These are phyloP conservation scores for Houttuynia cordata DNA, from an alignment of 164 flowering plant species.

Conservation along the genomic window DNA sequence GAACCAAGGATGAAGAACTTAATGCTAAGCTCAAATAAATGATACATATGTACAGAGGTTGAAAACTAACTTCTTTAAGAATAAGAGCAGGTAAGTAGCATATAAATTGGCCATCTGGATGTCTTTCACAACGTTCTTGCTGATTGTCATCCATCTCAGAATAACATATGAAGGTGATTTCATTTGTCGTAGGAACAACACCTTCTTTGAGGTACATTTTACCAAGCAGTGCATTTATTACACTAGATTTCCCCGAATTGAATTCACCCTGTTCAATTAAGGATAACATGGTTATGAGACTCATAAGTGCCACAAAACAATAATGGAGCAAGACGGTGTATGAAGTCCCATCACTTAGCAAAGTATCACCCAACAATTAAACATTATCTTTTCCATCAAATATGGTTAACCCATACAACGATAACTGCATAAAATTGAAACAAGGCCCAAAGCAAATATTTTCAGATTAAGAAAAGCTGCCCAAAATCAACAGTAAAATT, in stretches of 20 bases:
- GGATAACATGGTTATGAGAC: background rate
- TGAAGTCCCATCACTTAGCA: background rate
- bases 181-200: slow-evolving; percentile 96
- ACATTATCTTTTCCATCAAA: too few relatives aligned
- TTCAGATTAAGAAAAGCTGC: too few relatives aligned
- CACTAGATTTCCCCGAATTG: slow-evolving; percentile 90
- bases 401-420: too few relatives aligned
- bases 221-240: slow-evolving; percentile 94
- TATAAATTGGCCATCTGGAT: slow-evolving; percentile 84
- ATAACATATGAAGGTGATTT: slow-evolving; percentile 78
- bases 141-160: slow-evolving; percentile 42
- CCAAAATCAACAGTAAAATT: too few relatives aligned
- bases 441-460: too few relatives aligned
- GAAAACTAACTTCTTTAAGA: slow-evolving; percentile 59
- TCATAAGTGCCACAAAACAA: background rate
- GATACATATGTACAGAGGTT: background rate
- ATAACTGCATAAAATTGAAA: too few relatives aligned
- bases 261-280: slow-evolving; percentile 66
- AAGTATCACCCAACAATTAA: background rate
- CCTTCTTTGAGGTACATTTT: slow-evolving; percentile 77
- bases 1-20: background rate
- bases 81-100: slow-evolving; percentile 83
- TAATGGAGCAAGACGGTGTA: background rate
- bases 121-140: slow-evolving; percentile 66
- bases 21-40: background rate